These are phyloP conservation scores for Schizophyllum commune DNA, from an alignment of 1,284 basidiomycete species.

Conservation along the genomic window DNA sequence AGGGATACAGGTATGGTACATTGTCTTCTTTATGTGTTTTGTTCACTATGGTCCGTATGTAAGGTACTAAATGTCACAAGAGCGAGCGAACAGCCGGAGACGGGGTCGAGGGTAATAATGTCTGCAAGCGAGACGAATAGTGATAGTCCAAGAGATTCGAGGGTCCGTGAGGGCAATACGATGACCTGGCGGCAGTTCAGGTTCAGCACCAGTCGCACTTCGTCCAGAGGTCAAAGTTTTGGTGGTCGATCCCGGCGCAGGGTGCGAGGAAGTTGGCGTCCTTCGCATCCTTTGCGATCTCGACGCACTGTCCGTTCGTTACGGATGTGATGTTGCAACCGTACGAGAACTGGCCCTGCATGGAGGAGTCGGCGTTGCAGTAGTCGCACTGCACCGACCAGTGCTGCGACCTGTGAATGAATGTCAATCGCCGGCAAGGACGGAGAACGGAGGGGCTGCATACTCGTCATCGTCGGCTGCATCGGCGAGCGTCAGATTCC, in stretches of 20 bases:
- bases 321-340: constrained; percentile 4
- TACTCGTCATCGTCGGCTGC: not conserved
- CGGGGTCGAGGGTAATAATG: not conserved
- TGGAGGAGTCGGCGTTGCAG: not conserved
- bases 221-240: constrained; percentile 10
- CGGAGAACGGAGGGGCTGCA: not conserved
- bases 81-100: not conserved
- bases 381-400: not conserved
- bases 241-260: constrained; percentile 3
- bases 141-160: not conserved
- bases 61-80: not conserved
- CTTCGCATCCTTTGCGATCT: not conserved
- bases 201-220: not conserved
- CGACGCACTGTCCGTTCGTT: constrained; percentile 1
- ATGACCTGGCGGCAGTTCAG: not conserved
- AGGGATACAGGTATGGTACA: not conserved
- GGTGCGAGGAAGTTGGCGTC: not conserved
- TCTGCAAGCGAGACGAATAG: not conserved
- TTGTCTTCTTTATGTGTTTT: not conserved
- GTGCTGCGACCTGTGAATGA: not conserved
- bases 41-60: not conserved
- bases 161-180: not conserved
- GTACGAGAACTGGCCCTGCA: not conserved
- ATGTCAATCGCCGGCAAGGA: not conserved
- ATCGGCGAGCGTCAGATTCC: not conserved